Conservation (phyloP, 306 rosid genomes). For the Citrullus colocynthis region DNA sequence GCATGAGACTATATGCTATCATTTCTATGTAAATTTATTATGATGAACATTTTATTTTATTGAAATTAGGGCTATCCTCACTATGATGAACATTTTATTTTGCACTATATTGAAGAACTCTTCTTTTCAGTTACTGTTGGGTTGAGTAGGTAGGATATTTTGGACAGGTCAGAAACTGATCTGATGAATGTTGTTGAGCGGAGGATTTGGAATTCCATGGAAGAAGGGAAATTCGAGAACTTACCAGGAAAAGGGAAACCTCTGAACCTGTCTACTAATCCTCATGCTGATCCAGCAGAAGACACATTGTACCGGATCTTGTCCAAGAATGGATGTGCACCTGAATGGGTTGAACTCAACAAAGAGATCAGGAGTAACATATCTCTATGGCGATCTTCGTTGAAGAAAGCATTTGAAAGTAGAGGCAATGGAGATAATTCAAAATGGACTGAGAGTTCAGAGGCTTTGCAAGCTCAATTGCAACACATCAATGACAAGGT, state of each 20-base stretch:
- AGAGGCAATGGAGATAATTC: conserved; percentile 39
- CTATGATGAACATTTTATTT: not conserved
- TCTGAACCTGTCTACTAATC: conserved; percentile 47
- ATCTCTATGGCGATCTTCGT: conserved; percentile 42
- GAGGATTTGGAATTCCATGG: conserved; percentile 95
- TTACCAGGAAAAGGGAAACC: conserved; percentile 93
- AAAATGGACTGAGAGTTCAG: conserved; percentile 42
- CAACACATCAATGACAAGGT: conserved; percentile 59
- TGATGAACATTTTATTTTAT: not conserved
- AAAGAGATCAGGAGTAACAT: conserved; percentile 56
- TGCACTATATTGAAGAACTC: not conserved
- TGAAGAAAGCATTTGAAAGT: conserved; percentile 46
- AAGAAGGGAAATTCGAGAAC: conserved; percentile 81
- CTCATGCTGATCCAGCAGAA: conserved; percentile 90
- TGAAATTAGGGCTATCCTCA: not conserved
- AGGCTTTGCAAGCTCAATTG: conserved; percentile 41
- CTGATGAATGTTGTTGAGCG: conserved; percentile 78
- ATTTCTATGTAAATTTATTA: not conserved
- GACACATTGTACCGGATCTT: conserved; percentile 72
- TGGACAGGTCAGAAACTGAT: conserved; percentile 75
- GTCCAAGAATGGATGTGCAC: conserved; percentile 70
- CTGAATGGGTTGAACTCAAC: conserved; percentile 90
- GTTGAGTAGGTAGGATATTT: not conserved
- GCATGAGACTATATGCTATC: not conserved
- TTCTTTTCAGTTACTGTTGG: not conserved